Conservation (phyloP, 768 basidiomycete species). For the Lactarius quietus region DNA sequence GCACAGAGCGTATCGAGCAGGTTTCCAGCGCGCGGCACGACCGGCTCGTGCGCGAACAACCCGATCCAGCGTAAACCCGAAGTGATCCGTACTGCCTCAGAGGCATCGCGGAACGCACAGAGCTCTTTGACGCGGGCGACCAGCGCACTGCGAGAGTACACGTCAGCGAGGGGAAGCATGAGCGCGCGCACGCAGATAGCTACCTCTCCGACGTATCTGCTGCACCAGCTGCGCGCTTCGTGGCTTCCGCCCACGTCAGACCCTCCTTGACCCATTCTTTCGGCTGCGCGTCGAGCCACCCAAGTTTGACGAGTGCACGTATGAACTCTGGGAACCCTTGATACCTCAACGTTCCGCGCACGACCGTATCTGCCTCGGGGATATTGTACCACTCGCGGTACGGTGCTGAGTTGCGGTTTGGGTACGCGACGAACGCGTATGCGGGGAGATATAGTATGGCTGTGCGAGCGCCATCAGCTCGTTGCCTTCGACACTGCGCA, state of each 20-base stretch:
- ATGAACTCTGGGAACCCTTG: constrained; percentile 98
- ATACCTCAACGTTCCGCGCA: constrained; percentile 92
- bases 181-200: not conserved
- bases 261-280: constrained; percentile 76
- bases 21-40: constrained; percentile 61
- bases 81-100: constrained; percentile 73
- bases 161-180: not conserved
- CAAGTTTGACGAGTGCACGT: constrained; percentile 78
- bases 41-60: constrained; percentile 71
- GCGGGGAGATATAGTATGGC: constrained; percentile 93
- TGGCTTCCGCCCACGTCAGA: constrained; percentile 82
- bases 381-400: constrained; percentile 92
- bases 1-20: constrained; percentile 93
- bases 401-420: constrained; percentile 89
- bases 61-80: constrained; percentile 94
- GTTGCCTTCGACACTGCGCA: constrained; percentile 63
- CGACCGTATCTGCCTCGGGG: constrained; percentile 87
- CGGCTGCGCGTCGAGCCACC: constrained; percentile 73
- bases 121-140: constrained; percentile 66
- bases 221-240: constrained; percentile 68
- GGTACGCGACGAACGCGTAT: constrained; percentile 94
- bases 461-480: constrained; percentile 89
- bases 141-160: constrained; percentile 52
- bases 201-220: constrained; percentile 67
- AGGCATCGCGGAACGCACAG: constrained; percentile 66